Conservation (phyloP, 2,329 filamentous ascomycete species). For the Coniella lustricola region DNA sequence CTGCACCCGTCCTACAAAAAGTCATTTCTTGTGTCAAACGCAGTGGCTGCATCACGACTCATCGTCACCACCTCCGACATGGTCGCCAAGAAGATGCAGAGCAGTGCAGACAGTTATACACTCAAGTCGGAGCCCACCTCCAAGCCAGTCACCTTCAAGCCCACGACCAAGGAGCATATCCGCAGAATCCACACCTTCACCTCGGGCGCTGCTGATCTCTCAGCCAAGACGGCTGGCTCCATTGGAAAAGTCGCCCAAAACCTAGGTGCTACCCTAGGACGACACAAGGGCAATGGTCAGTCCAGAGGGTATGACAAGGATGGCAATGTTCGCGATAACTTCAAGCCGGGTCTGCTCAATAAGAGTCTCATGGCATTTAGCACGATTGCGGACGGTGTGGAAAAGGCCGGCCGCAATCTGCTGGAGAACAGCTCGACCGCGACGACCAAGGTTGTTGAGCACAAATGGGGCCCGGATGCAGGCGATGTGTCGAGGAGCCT, state of each 20-base stretch:
- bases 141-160: constrained; percentile 82
- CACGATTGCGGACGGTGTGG: constrained; percentile 88
- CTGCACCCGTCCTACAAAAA: constrained; percentile 88
- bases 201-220: constrained; percentile 67
- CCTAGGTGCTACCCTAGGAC: constrained; percentile 67
- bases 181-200: constrained; percentile 89
- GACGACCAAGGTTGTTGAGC: constrained; percentile 80
- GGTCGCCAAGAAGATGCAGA: constrained; percentile 69
- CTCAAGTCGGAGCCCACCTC: constrained; percentile 69
- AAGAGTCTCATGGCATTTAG: constrained; percentile 95
- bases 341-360: constrained; percentile 90
- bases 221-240: constrained; percentile 78
- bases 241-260: constrained; percentile 84
- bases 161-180: constrained; percentile 75
- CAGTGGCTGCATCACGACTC: constrained; percentile 79
- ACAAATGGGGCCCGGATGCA: constrained; percentile 82
- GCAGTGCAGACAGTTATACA: constrained; percentile 72
- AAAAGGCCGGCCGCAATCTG: constrained; percentile 74
- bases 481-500: constrained; percentile 68
- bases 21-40: constrained; percentile 78
- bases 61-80: constrained; percentile 83
- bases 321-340: constrained; percentile 55
- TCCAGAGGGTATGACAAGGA: constrained; percentile 61
- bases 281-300: constrained; percentile 48
- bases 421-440: constrained; percentile 68